Evolutionary conservation across 345 rosid species (phyloP).

Genomic region (Sisymbrium altissimum): DNA sequence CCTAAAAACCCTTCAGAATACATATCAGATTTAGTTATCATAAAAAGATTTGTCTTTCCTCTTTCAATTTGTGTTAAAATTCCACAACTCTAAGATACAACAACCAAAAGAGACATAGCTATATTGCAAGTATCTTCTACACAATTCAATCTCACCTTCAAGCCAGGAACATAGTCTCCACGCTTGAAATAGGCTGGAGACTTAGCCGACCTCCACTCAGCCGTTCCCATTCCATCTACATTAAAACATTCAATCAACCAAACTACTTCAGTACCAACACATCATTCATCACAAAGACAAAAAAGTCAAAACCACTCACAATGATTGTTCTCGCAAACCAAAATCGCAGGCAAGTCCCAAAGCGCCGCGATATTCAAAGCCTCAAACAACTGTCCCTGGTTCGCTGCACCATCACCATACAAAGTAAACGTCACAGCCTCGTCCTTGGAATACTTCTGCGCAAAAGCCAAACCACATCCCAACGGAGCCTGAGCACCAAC

Average conservation of each 20-base stretch:
- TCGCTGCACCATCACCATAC: conserved; percentile 93
- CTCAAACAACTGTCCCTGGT: conserved; percentile 90
- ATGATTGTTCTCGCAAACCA: conserved; percentile 92
- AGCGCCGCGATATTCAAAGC: conserved; percentile 84
- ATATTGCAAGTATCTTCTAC: background rate
- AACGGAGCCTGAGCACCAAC: conserved; percentile 87
- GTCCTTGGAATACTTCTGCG: conserved; percentile 80
- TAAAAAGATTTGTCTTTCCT: background rate
- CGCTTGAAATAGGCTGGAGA: conserved; percentile 82
- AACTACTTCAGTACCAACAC: background rate
- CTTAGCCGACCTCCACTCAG: conserved; percentile 92
- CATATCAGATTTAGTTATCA: background rate
- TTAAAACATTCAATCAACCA: background rate
- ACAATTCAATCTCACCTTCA: conserved; percentile 49
- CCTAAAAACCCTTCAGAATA: background rate
- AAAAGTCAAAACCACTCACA: conserved; percentile 41
- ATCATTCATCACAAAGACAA: background rate
- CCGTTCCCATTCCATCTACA: conserved; percentile 91
- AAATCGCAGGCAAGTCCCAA: conserved; percentile 81
- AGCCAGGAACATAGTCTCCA: conserved; percentile 92
- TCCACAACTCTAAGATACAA: background rate
- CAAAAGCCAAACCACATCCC: conserved; percentile 83
- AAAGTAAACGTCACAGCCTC: conserved; percentile 69
- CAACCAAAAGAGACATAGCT: background rate
- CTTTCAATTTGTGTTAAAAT: background rate